Evolutionary conservation across 2,329 filamentous ascomycete species (phyloP), one percentile per base, ranked within the genome.

Genomic region (Pestalotiopsis sp.): DNA sequence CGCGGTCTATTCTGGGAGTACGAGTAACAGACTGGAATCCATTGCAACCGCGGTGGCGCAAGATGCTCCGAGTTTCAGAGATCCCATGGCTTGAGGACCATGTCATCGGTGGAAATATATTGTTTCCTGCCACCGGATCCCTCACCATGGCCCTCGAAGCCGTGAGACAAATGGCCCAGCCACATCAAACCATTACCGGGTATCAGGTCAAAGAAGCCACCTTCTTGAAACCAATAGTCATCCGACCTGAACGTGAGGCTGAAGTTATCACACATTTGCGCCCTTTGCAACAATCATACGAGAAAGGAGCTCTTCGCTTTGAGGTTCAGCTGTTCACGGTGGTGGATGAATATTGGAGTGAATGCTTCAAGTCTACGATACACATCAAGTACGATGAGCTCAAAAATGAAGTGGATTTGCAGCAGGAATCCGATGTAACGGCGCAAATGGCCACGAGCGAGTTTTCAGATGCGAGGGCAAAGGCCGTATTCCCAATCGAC

Each of bases 61-160:
- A 84, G 62, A 75, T 84, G 20, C 75, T 86, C 11, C 77, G 79
- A 0, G 66, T 82, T 0, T 75, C 80, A 11, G 79, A 82, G 3
- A 75, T 77, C 1, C 81, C 82, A 0, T 87, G 86, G 86, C 70
- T 86, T 4, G 74, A 75, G 0, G 82, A 87, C 67, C 84, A 87
- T 65, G 74, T 81, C 64, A 78, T 86, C 36, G 79, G 72, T 60
- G 70, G 70, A 9, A 72, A 70, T 0, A 71, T 78, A 6, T 67
- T 82, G 7, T 81, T 76, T n/a, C 81, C 81, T 2, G 80, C 76
- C 0, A 76, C 80, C 0, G 81, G 78, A 2, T 79, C 79, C 74
- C 58, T 82, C 2, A 69, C 77, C 23, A 81, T 82, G 80, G 79
- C 79, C 2, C 72, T 81, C 49, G 80, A 83, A 67, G 81, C 80